Evolutionary conservation across 2,329 filamentous ascomycete genomes (phyloP), one percentile per base, ranked within the genome.

Genomic region (Paraconiothyrium sp.): DNA sequence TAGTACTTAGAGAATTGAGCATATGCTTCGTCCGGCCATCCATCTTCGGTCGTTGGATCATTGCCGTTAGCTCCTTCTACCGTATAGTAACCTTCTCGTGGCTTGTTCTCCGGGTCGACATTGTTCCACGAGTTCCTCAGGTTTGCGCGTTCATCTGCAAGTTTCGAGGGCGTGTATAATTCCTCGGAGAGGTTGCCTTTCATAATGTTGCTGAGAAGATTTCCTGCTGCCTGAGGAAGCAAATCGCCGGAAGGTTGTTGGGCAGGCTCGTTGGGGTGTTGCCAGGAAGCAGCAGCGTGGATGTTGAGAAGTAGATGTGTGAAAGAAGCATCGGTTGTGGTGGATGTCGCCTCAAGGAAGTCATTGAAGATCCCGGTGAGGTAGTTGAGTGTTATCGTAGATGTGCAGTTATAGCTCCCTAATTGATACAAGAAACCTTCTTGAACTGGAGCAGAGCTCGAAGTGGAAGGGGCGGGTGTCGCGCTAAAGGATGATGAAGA

Each of bases 11-110:
- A 78, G 48, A 89, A 81, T 65, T 88, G 85, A 37, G 89, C 75
- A 66, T 83, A 88, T 22, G 83, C 81, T 66, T 87, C 84, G n/a
- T 83, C 85, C 0, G 89, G 89, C 89, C 89, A 91, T 11, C 89
- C 89, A 74, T 88, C 82, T 0, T 80, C 71, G 0, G 88, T 89
- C 22, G 80, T 81, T 2, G 71, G 47, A 8, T 75, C 78, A 22
- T 80, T 78, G 20, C 80, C 79, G 3, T 75, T 67, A 11, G 67
- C 51, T 44, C 78, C 67, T 32, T 74, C 69, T 9, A 82, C 70
- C 0, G 77, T 78, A 60, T 86, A 88, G 67, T 89, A 91, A 27
- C 83, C 81, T 3, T 75, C 65, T 22, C 84, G 78, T 1, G 87
- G 86, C 41, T 79, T 78, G 54, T 83, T 81, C 4, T 68, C 61